A percentile compares a stretch with the other conserved stretches of the same genome.
Conservation (phyloP, 1,139 yeast genomes). For the Yamadazyma triangularis region DNA sequence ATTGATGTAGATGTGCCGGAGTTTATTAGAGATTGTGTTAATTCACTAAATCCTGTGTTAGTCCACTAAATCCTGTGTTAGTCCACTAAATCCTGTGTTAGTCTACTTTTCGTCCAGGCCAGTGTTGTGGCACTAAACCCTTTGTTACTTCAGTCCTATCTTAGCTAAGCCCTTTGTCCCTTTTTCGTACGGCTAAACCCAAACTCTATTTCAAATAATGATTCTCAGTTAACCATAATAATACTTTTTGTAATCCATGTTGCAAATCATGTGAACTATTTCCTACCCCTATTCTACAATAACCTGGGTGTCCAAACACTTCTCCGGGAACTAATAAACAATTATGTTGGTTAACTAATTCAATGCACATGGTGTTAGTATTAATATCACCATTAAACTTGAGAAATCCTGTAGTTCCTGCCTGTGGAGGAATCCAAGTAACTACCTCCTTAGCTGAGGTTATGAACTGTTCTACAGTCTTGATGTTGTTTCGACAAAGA, state of each 20-base stretch:
- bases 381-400: slow-evolving; percentile 28
- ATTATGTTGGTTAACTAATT: slow-evolving; percentile 29
- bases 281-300: slow-evolving; percentile 49
- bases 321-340: slow-evolving; percentile 52
- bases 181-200: too few species aligned
- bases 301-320: slow-evolving; percentile 39
- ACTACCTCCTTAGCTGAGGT: slow-evolving; percentile 25
- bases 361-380: slow-evolving; percentile 22
- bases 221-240: too few species aligned
- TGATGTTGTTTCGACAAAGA: slow-evolving; percentile 35
- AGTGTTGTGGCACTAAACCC: too few species aligned
- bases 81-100: too few species aligned
- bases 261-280: slow-evolving; percentile 33
- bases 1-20: too few species aligned
- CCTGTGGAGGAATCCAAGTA: slow-evolving; percentile 41
- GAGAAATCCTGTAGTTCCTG: slow-evolving; percentile 41
- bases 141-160: too few species aligned
- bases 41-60: too few species aligned
- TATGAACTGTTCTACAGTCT: slow-evolving; percentile 30
- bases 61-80: too few species aligned
- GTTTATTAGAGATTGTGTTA: too few species aligned
- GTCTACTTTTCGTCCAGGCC: too few species aligned
- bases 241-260: slow-evolving; percentile 17
- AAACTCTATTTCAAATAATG: too few species aligned
- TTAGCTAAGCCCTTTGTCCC: too few species aligned